These are phyloP conservation scores for Eucalyptus decipiens DNA, from an alignment of 345 rosid species.

Conservation along the genomic window DNA sequence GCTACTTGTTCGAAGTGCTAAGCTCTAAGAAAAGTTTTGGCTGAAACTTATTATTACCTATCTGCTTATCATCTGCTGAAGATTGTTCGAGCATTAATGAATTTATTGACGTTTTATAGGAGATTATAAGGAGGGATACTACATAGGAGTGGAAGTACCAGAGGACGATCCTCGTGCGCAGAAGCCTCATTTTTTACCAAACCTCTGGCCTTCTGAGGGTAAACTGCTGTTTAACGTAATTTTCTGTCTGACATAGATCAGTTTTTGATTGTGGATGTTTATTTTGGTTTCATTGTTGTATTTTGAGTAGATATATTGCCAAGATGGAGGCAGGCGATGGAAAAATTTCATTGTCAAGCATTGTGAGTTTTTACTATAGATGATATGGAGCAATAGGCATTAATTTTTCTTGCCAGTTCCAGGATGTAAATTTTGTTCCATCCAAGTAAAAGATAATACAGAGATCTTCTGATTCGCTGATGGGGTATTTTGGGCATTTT, in stretches of 20 bases:
- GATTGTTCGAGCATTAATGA: neutral
- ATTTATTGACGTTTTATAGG: conserved; percentile 15
- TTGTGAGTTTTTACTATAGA: conserved; percentile 26
- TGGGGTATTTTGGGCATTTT: neutral
- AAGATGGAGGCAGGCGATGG: conserved; percentile 76
- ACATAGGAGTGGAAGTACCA: conserved; percentile 62
- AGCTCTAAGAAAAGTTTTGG: neutral
- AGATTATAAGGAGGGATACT: conserved; percentile 85
- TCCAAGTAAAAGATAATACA: neutral
- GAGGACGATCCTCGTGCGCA: conserved; percentile 46
- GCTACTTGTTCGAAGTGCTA: neutral
- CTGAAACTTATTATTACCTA: neutral
- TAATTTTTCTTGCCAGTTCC: neutral
- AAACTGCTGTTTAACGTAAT: neutral
- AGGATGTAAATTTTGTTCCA: neutral
- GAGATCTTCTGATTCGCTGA: neutral
- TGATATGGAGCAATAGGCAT: neutral
- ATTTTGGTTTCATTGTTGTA: neutral
- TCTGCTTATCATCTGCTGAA: neutral
- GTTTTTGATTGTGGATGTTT: neutral
- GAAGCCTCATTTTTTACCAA: conserved; percentile 70
- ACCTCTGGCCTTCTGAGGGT: conserved; percentile 66
- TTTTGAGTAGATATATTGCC: conserved; percentile 38
- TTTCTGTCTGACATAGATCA: neutral
- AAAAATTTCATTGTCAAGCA: conserved; percentile 45